These are phyloP conservation scores for Prunus armeniaca DNA, from an alignment of 306 rosid genomes.

Conservation along the genomic window DNA sequence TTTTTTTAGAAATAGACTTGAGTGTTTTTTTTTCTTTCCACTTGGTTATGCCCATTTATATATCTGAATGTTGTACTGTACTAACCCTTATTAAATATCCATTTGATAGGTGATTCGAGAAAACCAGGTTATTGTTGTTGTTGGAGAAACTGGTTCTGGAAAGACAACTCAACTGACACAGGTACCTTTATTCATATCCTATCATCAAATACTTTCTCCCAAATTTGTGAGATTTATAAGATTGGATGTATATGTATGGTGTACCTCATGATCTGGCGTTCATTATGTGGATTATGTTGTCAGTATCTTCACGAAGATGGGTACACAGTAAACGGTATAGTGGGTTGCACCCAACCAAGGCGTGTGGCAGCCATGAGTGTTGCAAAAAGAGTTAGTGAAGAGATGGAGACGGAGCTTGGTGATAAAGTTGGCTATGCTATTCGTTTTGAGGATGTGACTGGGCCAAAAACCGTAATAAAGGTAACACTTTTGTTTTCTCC, in stretches of 20 bases:
- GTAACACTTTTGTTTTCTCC: slow-evolving; percentile 29
- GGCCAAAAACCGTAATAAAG: slow-evolving; percentile 85
- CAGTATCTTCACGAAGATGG: slow-evolving; percentile 97
- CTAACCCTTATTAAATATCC: slow-evolving; percentile 16
- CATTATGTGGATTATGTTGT: slow-evolving; percentile 31
- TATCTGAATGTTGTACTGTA: slow-evolving; percentile 1
- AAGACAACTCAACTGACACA: slow-evolving; percentile 96
- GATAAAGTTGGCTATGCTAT: slow-evolving; percentile 96
- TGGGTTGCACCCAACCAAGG: slow-evolving; percentile 99
- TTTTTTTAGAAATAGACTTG: not conserved
- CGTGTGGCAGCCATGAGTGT: slow-evolving; percentile 99
- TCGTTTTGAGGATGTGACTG: slow-evolving; percentile 97
- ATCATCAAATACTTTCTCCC: not conserved
- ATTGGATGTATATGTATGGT: not conserved
- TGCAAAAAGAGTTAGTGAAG: slow-evolving; percentile 98
- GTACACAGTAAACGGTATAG: slow-evolving; percentile 66
- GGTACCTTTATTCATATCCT: slow-evolving; percentile 42
- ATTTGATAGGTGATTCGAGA: slow-evolving; percentile 77
- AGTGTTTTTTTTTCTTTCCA: not conserved
- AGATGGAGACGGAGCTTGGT: slow-evolving; percentile 95
- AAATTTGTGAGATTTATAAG: not conserved
- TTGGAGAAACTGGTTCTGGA: slow-evolving; percentile 99
- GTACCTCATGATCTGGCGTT: slow-evolving; percentile 12
- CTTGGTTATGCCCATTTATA: not conserved
- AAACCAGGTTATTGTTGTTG: slow-evolving; percentile 90